Conservation (phyloP, 257 asterid species). For the Schizonepeta tenuifolia region DNA sequence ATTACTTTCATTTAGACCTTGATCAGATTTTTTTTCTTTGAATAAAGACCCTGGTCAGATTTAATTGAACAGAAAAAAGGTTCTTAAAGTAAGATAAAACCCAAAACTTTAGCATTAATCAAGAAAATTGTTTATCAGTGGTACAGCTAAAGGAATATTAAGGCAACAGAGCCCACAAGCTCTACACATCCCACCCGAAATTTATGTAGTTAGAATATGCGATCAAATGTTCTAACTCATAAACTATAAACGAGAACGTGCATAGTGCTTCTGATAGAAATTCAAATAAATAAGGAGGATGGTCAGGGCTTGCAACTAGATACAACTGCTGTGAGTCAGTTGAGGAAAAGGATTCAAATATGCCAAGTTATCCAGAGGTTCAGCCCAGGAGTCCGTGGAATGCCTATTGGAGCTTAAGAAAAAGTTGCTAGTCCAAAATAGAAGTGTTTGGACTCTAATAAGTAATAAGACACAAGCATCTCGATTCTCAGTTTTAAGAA, state of each 20-base stretch:
- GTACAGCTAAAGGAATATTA: not conserved
- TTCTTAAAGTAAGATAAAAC: not conserved
- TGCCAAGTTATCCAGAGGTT: no score
- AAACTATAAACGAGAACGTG: not conserved
- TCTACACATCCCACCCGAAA: not conserved
- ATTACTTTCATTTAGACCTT: not conserved
- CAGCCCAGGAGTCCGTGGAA: no score
- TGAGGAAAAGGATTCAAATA: no score
- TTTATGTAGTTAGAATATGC: not conserved
- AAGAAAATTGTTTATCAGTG: not conserved
- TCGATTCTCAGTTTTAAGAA: no score
- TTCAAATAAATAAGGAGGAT: not conserved
- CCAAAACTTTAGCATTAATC: not conserved
- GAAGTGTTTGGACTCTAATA: no score
- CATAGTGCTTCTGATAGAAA: conserved; percentile 7
- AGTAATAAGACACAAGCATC: no score
- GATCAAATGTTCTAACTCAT: conserved; percentile 13
- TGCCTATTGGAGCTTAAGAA: no score
- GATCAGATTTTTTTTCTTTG: not conserved
- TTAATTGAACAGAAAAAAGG: not conserved
- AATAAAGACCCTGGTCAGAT: not conserved
- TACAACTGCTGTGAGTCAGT: no score
- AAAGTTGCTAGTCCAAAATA: no score
- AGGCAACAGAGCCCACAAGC: not conserved
- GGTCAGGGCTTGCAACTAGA: not conserved